Evolutionary conservation across 768 basidiomycete genomes (phyloP), one percentile per base, ranked within the genome.

Genomic region (Nidularia pulvinata): DNA sequence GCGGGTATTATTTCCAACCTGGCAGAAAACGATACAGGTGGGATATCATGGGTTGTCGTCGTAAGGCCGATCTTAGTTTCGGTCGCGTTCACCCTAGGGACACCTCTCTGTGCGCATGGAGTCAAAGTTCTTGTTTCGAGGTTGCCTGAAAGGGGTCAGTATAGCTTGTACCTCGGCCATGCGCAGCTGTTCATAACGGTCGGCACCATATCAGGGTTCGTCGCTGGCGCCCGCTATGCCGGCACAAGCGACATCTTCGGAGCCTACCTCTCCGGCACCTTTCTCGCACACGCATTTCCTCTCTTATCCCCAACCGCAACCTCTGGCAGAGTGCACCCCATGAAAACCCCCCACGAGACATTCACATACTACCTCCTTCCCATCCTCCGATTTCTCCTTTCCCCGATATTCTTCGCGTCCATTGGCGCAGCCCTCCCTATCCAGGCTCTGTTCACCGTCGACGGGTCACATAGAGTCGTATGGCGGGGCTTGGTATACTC

Each of bases 361-460:
- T 83, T 78, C 65, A 59, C 71, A 7, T 37, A 47, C 1, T 67
- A 73, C 53, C 56, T 83, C 50, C 54, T 56, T 45, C 75, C 76
- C 13, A 43, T 78, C 14, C 68, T 78, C 48, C 58, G 69, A 44
- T 62, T 64, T 44, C 57, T 88, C 35, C 69, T 88, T 25, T 74
- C 77, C 0, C 87, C 88, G 1, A 62, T 88, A 2, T 89, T 89
- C 72, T 89, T 89, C 56, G 82, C 79, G 5, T 84, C 83, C 36
- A 84, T 89, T 45, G 87, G 86, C 1, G 74, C 70, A 47, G 73
- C 81, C 0, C 76, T 87, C 47, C 85, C 84, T 1, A 67, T 78
- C 46, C 65, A 72, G 6, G 64, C 72, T 10, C 61, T 78, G 16
- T 69, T 73, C 43, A 62, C 67, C 4, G 78, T 82, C 37, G 61